These are phyloP conservation scores for Iris macrosiphon DNA, from an alignment of 106 monocot genomes.

Conservation along the genomic window DNA sequence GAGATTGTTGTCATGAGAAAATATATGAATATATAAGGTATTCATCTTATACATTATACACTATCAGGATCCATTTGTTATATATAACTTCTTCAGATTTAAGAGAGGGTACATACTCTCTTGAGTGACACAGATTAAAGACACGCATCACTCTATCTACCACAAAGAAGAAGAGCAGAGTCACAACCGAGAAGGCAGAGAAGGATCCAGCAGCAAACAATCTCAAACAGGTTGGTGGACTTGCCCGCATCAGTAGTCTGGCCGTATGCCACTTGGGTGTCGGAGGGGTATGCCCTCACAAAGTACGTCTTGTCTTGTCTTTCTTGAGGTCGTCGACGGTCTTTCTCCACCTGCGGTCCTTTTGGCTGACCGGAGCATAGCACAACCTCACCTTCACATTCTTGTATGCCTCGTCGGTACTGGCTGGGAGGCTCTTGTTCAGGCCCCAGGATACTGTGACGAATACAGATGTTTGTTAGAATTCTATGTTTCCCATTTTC, in stretches of 20 bases:
- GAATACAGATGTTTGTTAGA: too few relatives aligned
- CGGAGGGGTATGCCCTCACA: slow-evolving; percentile 34
- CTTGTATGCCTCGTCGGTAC: slow-evolving; percentile 38
- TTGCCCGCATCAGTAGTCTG: slow-evolving; percentile 33
- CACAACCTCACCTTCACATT: slow-evolving; percentile 65
- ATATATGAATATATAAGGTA: too few relatives aligned
- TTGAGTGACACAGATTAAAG: too few relatives aligned
- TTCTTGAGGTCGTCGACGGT: slow-evolving; percentile 46
- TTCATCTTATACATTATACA: too few relatives aligned
- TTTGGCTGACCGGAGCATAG: slow-evolving; percentile 78
- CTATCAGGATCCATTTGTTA: too few relatives aligned
- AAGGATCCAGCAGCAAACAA: slow-evolving; percentile 35
- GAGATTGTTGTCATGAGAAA: too few relatives aligned
- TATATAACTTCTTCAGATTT: too few relatives aligned
- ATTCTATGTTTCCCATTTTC: too few relatives aligned
- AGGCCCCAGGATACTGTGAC: slow-evolving; percentile 56
- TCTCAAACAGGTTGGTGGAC: slow-evolving; percentile 21
- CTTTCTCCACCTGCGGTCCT: slow-evolving; percentile 78
- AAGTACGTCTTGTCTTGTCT: slow-evolving; percentile 87
- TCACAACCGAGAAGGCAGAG: slow-evolving; percentile 38
- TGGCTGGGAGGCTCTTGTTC: slow-evolving; percentile 18
- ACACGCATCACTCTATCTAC: too few relatives aligned
- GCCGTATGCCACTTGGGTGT: slow-evolving; percentile 30
- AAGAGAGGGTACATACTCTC: too few relatives aligned
- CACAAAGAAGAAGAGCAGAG: slow-evolving; percentile 26